Evolutionary conservation across 2,329 filamentous ascomycete genomes (phyloP).

Genomic region (Alternaria sp.): DNA sequence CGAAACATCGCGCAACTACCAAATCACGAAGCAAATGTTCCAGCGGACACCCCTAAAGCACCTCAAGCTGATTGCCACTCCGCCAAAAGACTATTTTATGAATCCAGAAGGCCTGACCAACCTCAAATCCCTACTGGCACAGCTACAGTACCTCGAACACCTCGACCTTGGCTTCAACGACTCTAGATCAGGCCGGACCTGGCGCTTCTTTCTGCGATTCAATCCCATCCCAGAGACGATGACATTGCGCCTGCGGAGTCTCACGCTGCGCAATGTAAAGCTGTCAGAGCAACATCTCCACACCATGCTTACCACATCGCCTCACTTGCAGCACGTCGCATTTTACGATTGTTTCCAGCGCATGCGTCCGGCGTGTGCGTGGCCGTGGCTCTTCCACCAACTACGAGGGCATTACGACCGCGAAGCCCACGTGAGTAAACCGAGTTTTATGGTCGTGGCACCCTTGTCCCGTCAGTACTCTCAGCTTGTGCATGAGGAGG

Average conservation of each 20-base stretch:
- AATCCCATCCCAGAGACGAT: constrained; percentile 12
- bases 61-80: constrained; percentile 19
- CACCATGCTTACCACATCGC: constrained; percentile 2
- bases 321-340: constrained; percentile 5
- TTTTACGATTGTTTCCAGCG: constrained; percentile 6
- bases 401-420: constrained; percentile 6
- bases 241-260: neutral
- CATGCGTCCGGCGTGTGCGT: neutral
- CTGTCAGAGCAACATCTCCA: constrained; percentile 1
- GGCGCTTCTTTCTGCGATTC: neutral
- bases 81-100: neutral
- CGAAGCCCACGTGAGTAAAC: neutral
- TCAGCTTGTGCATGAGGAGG: constrained; percentile 18
- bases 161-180: constrained; percentile 22
- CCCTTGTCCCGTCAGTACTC: constrained; percentile 7
- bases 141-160: constrained; percentile 21
- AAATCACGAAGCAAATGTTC: constrained; percentile 21
- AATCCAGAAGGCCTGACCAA: constrained; percentile 1
- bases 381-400: neutral
- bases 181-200: neutral
- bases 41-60: constrained; percentile 15
- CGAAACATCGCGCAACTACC: constrained; percentile 10
- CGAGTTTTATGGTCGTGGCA: neutral
- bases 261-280: constrained; percentile 6
- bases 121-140: constrained; percentile 6